Percentiles rank a stretch among this genome's conserved stretches.
phyloP scores from a whole-genome alignment of 73 alveolate species.

The Symbiodinium pilosum region DNA sequence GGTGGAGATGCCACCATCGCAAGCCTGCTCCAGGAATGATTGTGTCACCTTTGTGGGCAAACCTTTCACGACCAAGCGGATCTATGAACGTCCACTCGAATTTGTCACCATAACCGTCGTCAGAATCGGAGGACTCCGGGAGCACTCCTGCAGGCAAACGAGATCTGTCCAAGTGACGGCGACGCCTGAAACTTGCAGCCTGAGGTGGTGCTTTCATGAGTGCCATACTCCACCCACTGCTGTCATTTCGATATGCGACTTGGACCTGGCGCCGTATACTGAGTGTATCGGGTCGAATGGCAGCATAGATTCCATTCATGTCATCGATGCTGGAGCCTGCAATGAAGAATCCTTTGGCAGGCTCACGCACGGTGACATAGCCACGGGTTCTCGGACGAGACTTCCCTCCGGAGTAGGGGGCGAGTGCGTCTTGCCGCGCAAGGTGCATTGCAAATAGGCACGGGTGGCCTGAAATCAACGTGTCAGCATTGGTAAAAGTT shows the following conservation, averaged over 20 bases:
- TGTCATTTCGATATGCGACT: constrained; percentile 85
- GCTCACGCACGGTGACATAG: constrained; percentile 86
- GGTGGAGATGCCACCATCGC: constrained; percentile 85
- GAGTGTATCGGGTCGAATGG: constrained; percentile 49
- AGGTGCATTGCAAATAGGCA: constrained; percentile 31
- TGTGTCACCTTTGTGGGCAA: constrained; percentile 90
- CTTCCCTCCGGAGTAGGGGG: constrained; percentile 84
- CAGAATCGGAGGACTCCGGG: constrained; percentile 16
- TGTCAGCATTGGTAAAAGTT: no score
- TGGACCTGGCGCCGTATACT: constrained; percentile 32
- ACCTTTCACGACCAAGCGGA: constrained; percentile 75
- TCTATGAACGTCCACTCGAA: constrained; percentile 72
- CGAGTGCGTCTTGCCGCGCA: constrained; percentile 84
- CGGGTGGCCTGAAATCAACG: no score
- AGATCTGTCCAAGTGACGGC: constrained; percentile 39
- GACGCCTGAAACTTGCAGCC: not conserved
- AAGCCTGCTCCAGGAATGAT: constrained; percentile 93
- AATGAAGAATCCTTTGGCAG: constrained; percentile 86
- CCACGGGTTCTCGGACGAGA: constrained; percentile 67
- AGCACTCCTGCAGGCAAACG: constrained; percentile 73
- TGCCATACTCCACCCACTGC: constrained; percentile 84
- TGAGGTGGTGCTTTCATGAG: constrained; percentile 78
- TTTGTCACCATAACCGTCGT: not conserved
- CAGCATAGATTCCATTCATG: constrained; percentile 9
- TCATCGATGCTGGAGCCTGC: constrained; percentile 76